Evolutionary conservation across 257 asterid genomes (phyloP).

Genomic region (Nyctanthes arbortristis): DNA sequence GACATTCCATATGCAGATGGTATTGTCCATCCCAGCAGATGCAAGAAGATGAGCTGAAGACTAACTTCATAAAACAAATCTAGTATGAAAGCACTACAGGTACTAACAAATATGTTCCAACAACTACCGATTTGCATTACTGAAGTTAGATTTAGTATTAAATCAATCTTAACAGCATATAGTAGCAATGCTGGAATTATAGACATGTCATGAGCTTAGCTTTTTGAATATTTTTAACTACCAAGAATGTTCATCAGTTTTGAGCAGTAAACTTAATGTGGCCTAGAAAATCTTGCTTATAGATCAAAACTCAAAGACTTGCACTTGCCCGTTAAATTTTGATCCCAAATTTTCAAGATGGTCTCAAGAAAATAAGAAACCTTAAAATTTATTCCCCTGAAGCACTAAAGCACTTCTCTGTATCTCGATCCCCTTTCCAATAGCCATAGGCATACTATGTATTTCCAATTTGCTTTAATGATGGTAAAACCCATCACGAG

Average conservation of each 20-base stretch:
- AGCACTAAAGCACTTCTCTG: background rate
- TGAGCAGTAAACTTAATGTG: background rate
- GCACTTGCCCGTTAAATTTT: background rate
- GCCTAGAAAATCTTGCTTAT: background rate
- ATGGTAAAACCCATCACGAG: background rate
- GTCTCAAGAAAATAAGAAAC: background rate
- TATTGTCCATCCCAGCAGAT: constrained; percentile 86
- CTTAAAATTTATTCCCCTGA: background rate
- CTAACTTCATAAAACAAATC: constrained; percentile 41
- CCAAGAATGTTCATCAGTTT: background rate
- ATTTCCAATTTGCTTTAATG: background rate
- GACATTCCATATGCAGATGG: constrained; percentile 81
- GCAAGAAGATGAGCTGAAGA: constrained; percentile 93
- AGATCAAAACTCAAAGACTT: background rate
- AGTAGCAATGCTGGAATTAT: background rate
- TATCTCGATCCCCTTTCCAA: background rate
- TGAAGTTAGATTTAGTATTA: background rate
- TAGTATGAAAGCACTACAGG: constrained; percentile 33
- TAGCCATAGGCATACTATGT: background rate
- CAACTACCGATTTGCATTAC: background rate
- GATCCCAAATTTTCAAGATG: background rate
- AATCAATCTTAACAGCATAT: background rate
- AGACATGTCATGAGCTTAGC: background rate
- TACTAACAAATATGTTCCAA: constrained; percentile 1
- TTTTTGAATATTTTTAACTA: background rate